Evolutionary conservation across 768 basidiomycete species (phyloP).

Genomic region (Boletus rufocinnamomeus): DNA sequence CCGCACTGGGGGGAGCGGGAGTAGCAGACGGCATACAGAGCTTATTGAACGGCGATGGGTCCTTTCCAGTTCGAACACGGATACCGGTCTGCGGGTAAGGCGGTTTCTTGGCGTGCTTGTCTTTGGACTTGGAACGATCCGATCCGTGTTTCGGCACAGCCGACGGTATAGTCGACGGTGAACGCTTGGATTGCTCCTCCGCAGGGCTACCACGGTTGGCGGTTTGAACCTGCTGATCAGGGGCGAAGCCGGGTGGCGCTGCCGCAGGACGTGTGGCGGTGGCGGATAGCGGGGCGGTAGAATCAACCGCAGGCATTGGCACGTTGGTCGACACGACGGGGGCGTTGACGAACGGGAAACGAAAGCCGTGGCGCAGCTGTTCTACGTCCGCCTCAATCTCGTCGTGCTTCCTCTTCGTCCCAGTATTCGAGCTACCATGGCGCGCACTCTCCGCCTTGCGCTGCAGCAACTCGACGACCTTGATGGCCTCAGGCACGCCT

Average conservation of each 20-base stretch:
- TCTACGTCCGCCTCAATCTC: conserved; percentile 40
- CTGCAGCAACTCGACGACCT: conserved; percentile 42
- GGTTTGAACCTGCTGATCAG: conserved; percentile 4
- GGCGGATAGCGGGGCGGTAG: background rate
- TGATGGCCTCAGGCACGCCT: conserved; percentile 39
- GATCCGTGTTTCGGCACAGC: conserved; percentile 15
- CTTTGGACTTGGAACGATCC: conserved; percentile 35
- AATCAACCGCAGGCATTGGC: background rate
- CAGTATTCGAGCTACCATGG: conserved; percentile 21
- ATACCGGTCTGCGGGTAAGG: conserved; percentile 48
- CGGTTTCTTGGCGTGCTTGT: conserved; percentile 44
- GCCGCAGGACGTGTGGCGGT: conserved; percentile 1
- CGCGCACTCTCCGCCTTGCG: conserved; percentile 42
- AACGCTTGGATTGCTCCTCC: conserved; percentile 20
- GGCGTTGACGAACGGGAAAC: conserved; percentile 45
- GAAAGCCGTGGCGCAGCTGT: conserved; percentile 37
- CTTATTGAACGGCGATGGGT: conserved; percentile 26
- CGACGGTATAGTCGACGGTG: conserved; percentile 11
- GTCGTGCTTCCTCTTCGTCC: conserved; percentile 47
- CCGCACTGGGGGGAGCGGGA: conserved; percentile 16
- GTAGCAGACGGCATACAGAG: conserved; percentile 5
- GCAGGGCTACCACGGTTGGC: conserved; percentile 2
- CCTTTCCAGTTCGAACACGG: conserved; percentile 46
- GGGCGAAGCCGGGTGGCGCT: background rate
- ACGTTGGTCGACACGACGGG: conserved; percentile 29